phyloP scores from a whole-genome alignment of 2,329 filamentous ascomycete species.

The Diaporthe eres region DNA sequence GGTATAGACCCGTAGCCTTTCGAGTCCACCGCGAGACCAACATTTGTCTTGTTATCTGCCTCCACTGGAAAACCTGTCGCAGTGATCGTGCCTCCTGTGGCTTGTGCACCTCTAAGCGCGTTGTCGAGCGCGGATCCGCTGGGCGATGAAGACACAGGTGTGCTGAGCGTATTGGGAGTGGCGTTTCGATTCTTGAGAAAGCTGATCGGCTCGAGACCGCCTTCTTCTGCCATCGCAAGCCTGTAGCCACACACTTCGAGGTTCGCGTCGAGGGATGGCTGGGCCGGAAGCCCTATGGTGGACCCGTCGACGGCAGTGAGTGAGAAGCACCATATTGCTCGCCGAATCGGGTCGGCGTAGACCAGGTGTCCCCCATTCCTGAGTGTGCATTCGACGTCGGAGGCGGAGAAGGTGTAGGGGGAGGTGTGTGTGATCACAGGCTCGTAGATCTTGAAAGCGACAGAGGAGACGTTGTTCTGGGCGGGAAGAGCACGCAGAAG shows the following conservation, averaged over 20 bases:
- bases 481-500: conserved; percentile 13
- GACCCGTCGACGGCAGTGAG: conserved; percentile 59
- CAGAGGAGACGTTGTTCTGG: conserved; percentile 70
- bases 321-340: conserved; percentile 69
- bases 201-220: conserved; percentile 63
- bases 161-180: conserved; percentile 57
- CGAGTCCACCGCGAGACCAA: conserved; percentile 47
- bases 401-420: conserved; percentile 60
- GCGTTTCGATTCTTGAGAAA: conserved; percentile 61
- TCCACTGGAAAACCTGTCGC: conserved; percentile 41
- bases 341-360: conserved; percentile 64
- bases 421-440: conserved; percentile 59
- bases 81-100: conserved; percentile 40
- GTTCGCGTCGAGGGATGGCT: conserved; percentile 53
- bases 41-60: conserved; percentile 49
- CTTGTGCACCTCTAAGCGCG: conserved; percentile 49
- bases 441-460: conserved; percentile 70
- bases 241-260: conserved; percentile 61
- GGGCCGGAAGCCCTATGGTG: conserved; percentile 43
- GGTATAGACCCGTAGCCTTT: conserved; percentile 54
- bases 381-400: conserved; percentile 66
- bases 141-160: conserved; percentile 63
- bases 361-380: conserved; percentile 68
- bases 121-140: conserved; percentile 57
- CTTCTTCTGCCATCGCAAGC: conserved; percentile 63